Evolutionary conservation across 306 rosid genomes (phyloP).

Genomic region (Prunus padus): DNA sequence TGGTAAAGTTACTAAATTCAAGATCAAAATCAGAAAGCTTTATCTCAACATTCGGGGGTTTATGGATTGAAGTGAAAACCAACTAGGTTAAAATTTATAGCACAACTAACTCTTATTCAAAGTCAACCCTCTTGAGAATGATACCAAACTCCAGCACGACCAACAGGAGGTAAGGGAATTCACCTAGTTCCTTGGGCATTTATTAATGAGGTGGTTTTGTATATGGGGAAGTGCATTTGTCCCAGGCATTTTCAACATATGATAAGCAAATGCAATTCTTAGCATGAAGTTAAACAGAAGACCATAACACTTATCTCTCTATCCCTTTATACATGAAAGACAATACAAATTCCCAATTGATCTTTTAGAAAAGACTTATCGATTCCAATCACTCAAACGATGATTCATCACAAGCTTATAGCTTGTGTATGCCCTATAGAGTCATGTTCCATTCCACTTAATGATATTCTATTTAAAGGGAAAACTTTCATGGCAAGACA

Average conservation of each 20-base stretch:
- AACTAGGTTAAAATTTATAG: not conserved
- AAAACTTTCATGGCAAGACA: not conserved
- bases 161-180: not conserved
- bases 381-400: not conserved
- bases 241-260: not conserved
- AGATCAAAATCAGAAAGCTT: slow-evolving; percentile 13
- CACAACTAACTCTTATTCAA: not conserved
- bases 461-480: not conserved
- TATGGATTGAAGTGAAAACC: not conserved
- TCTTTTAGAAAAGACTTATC: not conserved
- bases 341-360: not conserved
- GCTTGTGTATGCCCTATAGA: not conserved
- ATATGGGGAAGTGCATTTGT: not conserved
- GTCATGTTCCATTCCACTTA: not conserved
- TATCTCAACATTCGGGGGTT: slow-evolving; percentile 4
- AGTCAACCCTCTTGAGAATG: not conserved
- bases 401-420: not conserved
- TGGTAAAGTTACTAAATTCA: not conserved
- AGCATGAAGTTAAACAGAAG: not conserved
- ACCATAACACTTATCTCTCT: not conserved
- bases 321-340: not conserved
- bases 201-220: not conserved
- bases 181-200: not conserved
- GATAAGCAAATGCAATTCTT: not conserved
- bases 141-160: not conserved